phyloP scores from a whole-genome alignment of 2,329 filamentous ascomycete species.

The Xylaria sp. region DNA sequence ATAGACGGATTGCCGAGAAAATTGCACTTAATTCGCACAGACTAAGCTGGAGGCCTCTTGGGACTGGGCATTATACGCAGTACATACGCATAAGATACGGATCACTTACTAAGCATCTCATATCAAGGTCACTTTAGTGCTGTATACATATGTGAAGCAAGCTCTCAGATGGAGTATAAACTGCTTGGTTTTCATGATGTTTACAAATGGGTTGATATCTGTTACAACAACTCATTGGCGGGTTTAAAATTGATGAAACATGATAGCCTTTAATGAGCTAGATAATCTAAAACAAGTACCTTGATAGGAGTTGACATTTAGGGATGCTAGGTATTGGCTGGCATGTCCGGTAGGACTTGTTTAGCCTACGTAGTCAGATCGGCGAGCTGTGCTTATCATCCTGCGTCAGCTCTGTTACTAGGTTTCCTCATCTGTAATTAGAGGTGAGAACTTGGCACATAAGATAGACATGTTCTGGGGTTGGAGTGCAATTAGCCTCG shows the following conservation, averaged over 20 bases:
- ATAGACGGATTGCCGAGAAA: background rate
- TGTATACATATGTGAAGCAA: background rate
- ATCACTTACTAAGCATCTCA: background rate
- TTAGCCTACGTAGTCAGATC: background rate
- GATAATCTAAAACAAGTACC: background rate
- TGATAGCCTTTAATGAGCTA: background rate
- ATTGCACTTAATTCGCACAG: background rate
- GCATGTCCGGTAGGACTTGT: background rate
- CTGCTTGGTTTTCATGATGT: background rate
- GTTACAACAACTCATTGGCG: background rate
- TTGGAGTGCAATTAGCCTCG: background rate
- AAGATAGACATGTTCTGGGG: background rate
- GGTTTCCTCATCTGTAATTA: background rate
- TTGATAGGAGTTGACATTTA: background rate
- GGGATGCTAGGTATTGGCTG: background rate
- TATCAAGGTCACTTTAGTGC: background rate
- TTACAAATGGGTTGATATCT: background rate
- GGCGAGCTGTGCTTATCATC: background rate
- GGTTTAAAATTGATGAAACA: background rate
- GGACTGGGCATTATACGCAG: background rate
- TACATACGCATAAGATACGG: background rate
- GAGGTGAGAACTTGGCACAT: background rate
- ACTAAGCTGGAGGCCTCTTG: constrained; percentile 22
- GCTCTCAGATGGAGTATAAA: background rate
- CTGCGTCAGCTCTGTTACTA: background rate